phyloP scores from a whole-genome alignment of 75 land plant genomes.

The Chamaecyparis obtusa region DNA sequence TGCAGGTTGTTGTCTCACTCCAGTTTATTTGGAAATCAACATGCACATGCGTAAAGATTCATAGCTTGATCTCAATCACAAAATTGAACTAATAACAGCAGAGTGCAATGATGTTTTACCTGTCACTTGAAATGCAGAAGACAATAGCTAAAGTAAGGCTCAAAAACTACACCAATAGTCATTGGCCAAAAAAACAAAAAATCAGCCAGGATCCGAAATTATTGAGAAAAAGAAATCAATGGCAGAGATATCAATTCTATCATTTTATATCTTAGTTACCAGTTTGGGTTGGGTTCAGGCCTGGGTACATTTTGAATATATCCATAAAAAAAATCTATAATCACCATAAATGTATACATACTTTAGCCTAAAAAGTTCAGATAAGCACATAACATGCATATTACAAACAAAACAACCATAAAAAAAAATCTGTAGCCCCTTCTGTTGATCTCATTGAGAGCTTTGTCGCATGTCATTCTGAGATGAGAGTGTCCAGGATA shows the following conservation, averaged over 20 bases:
- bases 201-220: not conserved
- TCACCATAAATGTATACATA: too few relatives aligned
- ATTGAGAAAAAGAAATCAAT: not conserved
- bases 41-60: not conserved
- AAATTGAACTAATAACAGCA: not conserved
- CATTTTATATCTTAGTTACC: not conserved
- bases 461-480: too few relatives aligned
- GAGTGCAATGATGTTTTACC: not conserved
- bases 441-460: too few relatives aligned
- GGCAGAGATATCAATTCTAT: not conserved
- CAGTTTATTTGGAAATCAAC: not conserved
- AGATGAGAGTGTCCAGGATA: too few relatives aligned
- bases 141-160: not conserved
- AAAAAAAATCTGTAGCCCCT: too few relatives aligned
- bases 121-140: not conserved
- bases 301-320: too few relatives aligned
- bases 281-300: too few relatives aligned
- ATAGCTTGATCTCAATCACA: not conserved
- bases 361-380: too few relatives aligned
- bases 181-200: not conserved
- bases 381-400: too few relatives aligned
- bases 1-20: not conserved
- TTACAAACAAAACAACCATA: too few relatives aligned
- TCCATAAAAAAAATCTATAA: too few relatives aligned
- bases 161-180: not conserved